phyloP scores from a whole-genome alignment of 768 basidiomycete genomes.

The Termitomyces sp. region DNA sequence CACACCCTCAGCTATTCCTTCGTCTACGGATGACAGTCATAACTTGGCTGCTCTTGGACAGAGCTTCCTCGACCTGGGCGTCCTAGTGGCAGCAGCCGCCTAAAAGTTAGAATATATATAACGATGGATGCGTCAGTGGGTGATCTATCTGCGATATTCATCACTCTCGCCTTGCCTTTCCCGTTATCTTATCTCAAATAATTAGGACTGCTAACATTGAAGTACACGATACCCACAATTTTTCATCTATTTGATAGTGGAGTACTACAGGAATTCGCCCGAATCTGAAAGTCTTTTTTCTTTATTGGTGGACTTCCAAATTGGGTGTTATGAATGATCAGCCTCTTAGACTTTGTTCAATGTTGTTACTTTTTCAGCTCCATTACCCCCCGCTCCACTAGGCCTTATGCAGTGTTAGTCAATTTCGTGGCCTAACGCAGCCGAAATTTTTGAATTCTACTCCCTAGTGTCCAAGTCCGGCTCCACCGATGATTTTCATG shows the following conservation, averaged over 20 bases:
- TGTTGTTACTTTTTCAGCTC: background rate
- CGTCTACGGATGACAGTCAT: background rate
- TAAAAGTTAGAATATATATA: background rate
- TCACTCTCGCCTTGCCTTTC: background rate
- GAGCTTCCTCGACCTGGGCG: slow-evolving; percentile 13
- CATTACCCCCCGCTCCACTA: background rate
- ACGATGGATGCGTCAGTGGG: slow-evolving; percentile 9
- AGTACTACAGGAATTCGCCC: background rate
- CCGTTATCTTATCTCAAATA: slow-evolving; percentile 9
- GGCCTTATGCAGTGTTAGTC: no score
- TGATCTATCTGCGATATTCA: slow-evolving; percentile 13
- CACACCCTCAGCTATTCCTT: slow-evolving; percentile 3
- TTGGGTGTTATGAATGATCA: background rate
- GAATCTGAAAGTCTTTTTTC: background rate
- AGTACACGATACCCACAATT: slow-evolving; percentile 15
- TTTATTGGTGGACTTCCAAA: background rate
- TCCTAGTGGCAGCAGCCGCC: slow-evolving; percentile 10
- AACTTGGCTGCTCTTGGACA: slow-evolving; percentile 13
- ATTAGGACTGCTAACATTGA: slow-evolving; percentile 13
- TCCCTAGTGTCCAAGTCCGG: no score
- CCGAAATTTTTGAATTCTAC: no score
- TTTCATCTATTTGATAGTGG: slow-evolving; percentile 10
- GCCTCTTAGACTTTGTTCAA: no score
- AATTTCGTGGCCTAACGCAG: no score
- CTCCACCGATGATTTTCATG: no score